phyloP scores from a whole-genome alignment of 2,329 filamentous ascomycete species.

The Ceratocystis cacaofunesta region DNA sequence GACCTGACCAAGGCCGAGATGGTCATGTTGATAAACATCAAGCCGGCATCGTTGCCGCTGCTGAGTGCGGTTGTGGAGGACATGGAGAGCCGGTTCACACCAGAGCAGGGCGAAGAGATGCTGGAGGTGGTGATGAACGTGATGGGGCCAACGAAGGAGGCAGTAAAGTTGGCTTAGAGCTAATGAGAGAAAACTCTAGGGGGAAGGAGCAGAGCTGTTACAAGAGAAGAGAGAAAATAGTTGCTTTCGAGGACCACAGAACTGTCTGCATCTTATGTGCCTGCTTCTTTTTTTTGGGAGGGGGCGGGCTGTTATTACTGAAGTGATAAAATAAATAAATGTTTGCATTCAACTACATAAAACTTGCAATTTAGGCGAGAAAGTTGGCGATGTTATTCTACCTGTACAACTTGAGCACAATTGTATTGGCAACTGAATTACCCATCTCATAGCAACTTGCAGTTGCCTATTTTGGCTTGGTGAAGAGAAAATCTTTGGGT shows the following conservation, averaged over 20 bases:
- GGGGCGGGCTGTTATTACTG: too few species aligned
- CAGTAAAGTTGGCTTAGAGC: conserved; percentile 21
- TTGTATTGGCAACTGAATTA: not conserved
- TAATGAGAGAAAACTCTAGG: conserved; percentile 19
- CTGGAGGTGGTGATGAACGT: conserved; percentile 41
- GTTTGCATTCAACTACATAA: not conserved
- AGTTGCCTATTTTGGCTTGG: not conserved
- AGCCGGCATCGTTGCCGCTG: conserved; percentile 40
- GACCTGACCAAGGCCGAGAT: conserved; percentile 53
- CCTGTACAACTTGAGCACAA: not conserved
- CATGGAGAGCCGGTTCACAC: conserved; percentile 43
- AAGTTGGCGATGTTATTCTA: not conserved
- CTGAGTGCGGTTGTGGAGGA: conserved; percentile 53
- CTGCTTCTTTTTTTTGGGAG: too few species aligned
- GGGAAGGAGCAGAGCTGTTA: too few species aligned
- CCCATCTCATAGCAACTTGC: not conserved
- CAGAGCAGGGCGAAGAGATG: conserved; percentile 44
- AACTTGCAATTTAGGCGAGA: not conserved
- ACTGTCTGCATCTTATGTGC: too few species aligned
- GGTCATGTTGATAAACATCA: conserved; percentile 52
- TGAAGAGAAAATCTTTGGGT: conserved; percentile 2
- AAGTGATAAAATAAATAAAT: not conserved
- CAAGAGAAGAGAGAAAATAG: too few species aligned
- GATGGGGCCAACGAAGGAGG: conserved; percentile 32
- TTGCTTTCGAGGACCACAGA: too few species aligned